Evolutionary conservation across 345 rosid genomes (phyloP).

Genomic region (Euphorbia pulcherrima): DNA sequence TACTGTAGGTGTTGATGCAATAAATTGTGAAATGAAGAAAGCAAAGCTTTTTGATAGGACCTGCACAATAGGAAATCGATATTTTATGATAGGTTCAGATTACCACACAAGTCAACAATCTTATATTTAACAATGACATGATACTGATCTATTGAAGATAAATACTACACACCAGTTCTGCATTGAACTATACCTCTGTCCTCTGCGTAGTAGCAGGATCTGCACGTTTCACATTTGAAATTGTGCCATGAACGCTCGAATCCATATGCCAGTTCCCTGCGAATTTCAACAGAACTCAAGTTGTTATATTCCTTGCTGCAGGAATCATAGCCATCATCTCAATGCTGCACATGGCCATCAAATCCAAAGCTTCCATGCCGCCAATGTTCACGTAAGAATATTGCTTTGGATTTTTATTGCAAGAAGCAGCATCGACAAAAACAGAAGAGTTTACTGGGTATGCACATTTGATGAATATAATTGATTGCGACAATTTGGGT

Average conservation of each 20-base stretch:
- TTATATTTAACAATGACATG: background rate
- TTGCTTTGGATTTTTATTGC: background rate
- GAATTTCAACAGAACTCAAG: conserved; percentile 1
- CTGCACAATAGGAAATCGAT: background rate
- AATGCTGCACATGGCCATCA: conserved; percentile 3
- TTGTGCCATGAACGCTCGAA: conserved; percentile 15
- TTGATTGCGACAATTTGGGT: background rate
- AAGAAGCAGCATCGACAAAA: background rate
- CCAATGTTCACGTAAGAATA: background rate
- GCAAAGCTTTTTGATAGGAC: background rate
- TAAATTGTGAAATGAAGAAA: background rate
- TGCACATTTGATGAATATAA: conserved; percentile 1
- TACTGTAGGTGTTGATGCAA: background rate
- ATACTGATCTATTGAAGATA: too few relatives aligned
- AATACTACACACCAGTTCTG: background rate
- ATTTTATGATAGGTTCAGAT: background rate
- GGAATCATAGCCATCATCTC: conserved; percentile 1
- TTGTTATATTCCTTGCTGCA: background rate
- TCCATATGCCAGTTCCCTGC: background rate
- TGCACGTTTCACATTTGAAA: conserved; percentile 4
- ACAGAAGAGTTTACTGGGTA: background rate
- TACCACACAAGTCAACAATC: background rate
- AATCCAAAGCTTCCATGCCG: background rate
- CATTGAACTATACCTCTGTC: background rate
- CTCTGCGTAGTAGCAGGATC: background rate